A percentile compares a stretch with the other conserved stretches of the same genome.
These are phyloP conservation scores for Hordeum pubiflorum DNA, from an alignment of 202 grass and related monocot genomes.

Conservation along the genomic window DNA sequence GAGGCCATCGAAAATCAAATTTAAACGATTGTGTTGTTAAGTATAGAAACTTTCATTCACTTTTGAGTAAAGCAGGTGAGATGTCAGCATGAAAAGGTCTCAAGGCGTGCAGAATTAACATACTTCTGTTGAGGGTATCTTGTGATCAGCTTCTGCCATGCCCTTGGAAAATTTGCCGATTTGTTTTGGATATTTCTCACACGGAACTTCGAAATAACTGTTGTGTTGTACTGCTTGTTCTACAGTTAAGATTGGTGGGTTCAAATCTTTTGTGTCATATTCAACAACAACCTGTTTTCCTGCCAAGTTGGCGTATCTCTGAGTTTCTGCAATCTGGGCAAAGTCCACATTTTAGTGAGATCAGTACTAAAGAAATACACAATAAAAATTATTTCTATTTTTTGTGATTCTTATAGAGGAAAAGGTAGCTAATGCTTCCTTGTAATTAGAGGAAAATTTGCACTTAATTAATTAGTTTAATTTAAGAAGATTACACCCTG, in stretches of 20 bases:
- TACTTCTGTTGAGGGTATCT: constrained; percentile 58
- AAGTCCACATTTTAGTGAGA: neutral
- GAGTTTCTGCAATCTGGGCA: constrained; percentile 62
- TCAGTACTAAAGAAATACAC: neutral
- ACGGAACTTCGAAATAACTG: constrained; percentile 46
- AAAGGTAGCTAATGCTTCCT: neutral
- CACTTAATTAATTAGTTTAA: neutral
- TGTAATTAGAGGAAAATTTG: neutral
- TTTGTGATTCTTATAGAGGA: no score
- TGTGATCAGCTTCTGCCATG: constrained; percentile 77
- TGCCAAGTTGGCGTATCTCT: constrained; percentile 61
- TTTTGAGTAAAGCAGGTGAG: neutral
- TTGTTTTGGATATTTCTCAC: constrained; percentile 16
- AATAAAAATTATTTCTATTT: neutral
- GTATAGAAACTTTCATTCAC: no score
- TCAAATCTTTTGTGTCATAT: constrained; percentile 44
- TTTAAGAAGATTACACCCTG: neutral
- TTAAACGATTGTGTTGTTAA: neutral
- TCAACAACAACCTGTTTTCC: constrained; percentile 54
- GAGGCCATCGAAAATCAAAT: neutral
- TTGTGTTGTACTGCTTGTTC: constrained; percentile 59
- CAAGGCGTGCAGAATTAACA: neutral
- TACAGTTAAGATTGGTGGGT: constrained; percentile 54
- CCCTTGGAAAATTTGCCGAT: constrained; percentile 62
- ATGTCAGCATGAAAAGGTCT: neutral